Base-by-base conservation (phyloP, 345 rosid species). In the Nasturtium officinale region DNA sequence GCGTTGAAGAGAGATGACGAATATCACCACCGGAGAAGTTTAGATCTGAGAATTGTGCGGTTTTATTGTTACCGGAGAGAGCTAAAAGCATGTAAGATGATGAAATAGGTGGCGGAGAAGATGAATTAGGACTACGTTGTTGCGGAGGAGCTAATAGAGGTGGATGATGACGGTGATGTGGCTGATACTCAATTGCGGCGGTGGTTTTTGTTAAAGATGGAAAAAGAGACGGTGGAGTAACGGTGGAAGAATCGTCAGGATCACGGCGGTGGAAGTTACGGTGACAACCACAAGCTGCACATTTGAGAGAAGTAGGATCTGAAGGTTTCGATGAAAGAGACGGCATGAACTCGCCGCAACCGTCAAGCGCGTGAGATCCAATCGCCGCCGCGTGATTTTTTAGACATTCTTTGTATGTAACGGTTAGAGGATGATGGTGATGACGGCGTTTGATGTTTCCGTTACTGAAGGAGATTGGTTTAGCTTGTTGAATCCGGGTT, bases 201-300 rank as follows among this genome's bases (percentile, higher is more conserved):
- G 79, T 67, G 4, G 80, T 59, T 30, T 71, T 45, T 12, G 80
- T 23, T 23, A 23, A 43, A 1, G 77, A 72, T 4, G 37, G 56
- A 30, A 33, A 71, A 42, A 63, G 64, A 21, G 47, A 30, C 64
- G 56, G 48, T 6, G 77, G 77, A 0, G 5, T 47, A 6, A 54
- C 20, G 53, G 52, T 2, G 26, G 65, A 76, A 3, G 77, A 64
- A 12, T 77, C 61, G 57, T 82, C 83, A 1, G 89, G 86, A 20
- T 84, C 90, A 0, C 90, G 90, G 77, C 88, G 91, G 82, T 87
- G 92, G 80, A 87, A 89, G 71, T 89, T 89, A 30, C 91, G 94
- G 81, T 90, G 96, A 76, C 96, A 90, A 51, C 91, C 90, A 61
- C 96, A 90, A 9, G 96, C 96, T 2, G 93, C 91, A 53, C 96